Evolutionary conservation across 257 asterid genomes (phyloP).

Genomic region (Solanum boliviense): DNA sequence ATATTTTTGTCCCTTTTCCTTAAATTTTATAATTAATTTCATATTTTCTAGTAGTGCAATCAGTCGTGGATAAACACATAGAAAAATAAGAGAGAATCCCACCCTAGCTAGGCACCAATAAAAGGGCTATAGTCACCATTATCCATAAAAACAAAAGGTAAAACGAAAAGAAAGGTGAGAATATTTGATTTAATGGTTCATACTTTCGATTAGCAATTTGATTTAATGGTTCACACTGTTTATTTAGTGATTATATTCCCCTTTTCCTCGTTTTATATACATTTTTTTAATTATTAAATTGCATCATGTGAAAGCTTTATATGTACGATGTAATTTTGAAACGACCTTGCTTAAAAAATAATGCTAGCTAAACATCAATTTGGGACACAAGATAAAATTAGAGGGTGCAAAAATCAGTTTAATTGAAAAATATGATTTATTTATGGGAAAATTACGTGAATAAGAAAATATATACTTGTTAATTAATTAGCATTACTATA

Average conservation of each 20-base stretch:
- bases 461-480: too few relatives aligned
- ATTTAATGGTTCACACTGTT: not conserved
- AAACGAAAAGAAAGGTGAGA: not conserved
- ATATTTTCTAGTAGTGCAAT: not conserved
- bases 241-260: not conserved
- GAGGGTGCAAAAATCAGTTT: not conserved
- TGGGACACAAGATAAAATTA: not conserved
- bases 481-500: too few relatives aligned
- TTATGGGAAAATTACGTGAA: not conserved
- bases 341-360: not conserved
- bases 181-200: not conserved
- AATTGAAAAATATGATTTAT: too few relatives aligned
- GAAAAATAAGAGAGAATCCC: not conserved
- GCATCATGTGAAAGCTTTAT: not conserved
- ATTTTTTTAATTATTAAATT: not conserved
- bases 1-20: fast-evolving
- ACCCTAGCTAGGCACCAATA: not conserved
- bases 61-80: not conserved
- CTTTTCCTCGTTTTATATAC: not conserved
- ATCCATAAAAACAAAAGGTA: not conserved
- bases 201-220: not conserved
- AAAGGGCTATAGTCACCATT: not conserved
- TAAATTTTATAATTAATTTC: not conserved
- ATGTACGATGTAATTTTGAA: not conserved
- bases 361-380: not conserved